Evolutionary conservation across 2,329 filamentous ascomycete species (phyloP).

Genomic region (Emmonsia crescens): DNA sequence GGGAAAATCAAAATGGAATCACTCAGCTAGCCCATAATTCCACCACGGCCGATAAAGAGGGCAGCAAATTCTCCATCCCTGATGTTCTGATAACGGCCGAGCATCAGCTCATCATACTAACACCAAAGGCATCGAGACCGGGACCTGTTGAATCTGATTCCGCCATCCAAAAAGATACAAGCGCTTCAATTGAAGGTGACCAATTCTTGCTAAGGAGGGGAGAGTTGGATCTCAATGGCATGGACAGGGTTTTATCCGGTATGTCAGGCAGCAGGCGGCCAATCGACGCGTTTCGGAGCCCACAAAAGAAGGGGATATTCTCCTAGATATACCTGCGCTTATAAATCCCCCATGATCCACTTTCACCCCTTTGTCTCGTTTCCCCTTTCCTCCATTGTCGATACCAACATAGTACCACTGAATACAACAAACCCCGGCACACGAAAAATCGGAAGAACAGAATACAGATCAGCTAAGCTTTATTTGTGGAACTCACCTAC

Average conservation of each 20-base stretch:
- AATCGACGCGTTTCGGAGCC: constrained; percentile 1
- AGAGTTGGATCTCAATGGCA: constrained; percentile 37
- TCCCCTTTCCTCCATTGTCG: not conserved
- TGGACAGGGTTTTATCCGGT: constrained; percentile 36
- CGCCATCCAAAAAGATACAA: constrained; percentile 3
- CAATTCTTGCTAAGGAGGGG: constrained; percentile 33
- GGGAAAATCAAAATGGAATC: constrained; percentile 31
- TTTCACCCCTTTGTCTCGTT: not conserved
- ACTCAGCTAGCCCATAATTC: constrained; percentile 24
- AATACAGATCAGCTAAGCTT: not conserved
- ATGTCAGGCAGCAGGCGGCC: constrained; percentile 26
- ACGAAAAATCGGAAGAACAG: not conserved
- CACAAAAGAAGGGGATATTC: constrained; percentile 18
- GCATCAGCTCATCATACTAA: constrained; percentile 30
- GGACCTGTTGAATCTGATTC: constrained; percentile 10
- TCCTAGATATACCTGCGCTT: not conserved
- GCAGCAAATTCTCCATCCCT: constrained; percentile 9
- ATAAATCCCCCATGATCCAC: not conserved
- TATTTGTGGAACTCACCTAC: not conserved
- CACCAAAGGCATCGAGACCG: constrained; percentile 21
- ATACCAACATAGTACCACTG: not conserved
- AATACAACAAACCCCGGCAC: not conserved
- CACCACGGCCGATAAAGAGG: constrained; percentile 16
- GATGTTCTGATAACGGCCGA: constrained; percentile 34
- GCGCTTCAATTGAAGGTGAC: constrained; percentile 18